Conservation (phyloP, 495 filamentous ascomycete species). For the Hypoxylon perforatum region DNA sequence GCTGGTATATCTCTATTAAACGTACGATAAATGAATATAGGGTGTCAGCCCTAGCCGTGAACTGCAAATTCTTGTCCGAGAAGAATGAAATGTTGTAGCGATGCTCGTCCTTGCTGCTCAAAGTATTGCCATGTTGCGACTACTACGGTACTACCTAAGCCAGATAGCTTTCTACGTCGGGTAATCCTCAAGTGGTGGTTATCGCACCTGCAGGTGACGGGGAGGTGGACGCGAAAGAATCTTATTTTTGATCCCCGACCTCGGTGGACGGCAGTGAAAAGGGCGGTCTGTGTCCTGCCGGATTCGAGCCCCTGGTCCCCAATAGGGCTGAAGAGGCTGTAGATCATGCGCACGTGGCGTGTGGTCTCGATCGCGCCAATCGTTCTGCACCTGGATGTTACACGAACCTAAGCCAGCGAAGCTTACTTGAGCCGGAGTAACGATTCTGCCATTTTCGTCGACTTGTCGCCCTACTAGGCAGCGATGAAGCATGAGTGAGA, state of each 20-base stretch:
- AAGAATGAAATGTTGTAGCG: conserved; percentile 30
- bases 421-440: no score
- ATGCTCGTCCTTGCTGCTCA: conserved; percentile 34
- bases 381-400: conserved; percentile 18
- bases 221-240: no score
- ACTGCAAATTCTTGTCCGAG: conserved; percentile 9
- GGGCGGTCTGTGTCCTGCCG: no score
- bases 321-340: conserved; percentile 63
- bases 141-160: conserved; percentile 53
- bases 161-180: no score
- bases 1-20: no score
- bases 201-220: conserved; percentile 54
- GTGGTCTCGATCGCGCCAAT: conserved; percentile 45
- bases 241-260: no score
- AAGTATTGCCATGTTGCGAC: conserved; percentile 53
- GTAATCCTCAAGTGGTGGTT: conserved; percentile 44
- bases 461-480: no score
- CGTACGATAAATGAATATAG: no score
- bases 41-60: conserved; percentile 2
- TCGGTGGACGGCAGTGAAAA: no score
- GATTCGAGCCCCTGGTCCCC: conserved; percentile 59
- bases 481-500: no score
- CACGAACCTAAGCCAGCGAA: no score
- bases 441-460: not conserved
- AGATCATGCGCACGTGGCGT: conserved; percentile 42